Evolutionary conservation across 345 rosid genomes (phyloP).

Genomic region (Eucalyptus virginea): DNA sequence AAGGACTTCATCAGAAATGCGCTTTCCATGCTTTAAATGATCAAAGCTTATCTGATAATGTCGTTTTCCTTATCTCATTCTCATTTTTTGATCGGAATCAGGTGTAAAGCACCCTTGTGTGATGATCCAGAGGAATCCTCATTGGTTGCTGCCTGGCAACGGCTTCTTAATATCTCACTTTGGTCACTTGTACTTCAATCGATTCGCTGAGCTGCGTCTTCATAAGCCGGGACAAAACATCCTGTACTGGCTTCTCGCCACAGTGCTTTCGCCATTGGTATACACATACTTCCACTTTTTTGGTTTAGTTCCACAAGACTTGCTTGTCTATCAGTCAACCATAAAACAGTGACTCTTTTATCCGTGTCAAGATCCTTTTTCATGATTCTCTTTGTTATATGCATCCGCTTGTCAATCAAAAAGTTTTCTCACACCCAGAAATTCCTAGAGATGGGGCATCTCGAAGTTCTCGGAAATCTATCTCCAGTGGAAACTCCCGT

Average conservation of each 20-base stretch:
- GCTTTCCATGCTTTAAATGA: background rate
- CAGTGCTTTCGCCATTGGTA: slow-evolving; percentile 23
- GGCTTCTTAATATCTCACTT: background rate
- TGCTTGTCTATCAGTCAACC: background rate
- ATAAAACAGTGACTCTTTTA: background rate
- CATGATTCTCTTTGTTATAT: background rate
- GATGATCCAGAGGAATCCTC: slow-evolving; percentile 10
- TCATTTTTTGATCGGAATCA: background rate
- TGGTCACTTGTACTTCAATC: slow-evolving; percentile 9
- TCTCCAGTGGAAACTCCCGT: slow-evolving; percentile 4
- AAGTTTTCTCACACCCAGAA: background rate
- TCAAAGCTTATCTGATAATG: background rate
- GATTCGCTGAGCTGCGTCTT: slow-evolving; percentile 11
- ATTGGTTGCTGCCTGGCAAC: slow-evolving; percentile 5
- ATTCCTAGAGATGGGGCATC: slow-evolving; percentile 8
- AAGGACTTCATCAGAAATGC: background rate
- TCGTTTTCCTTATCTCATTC: background rate
- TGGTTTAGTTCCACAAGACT: background rate
- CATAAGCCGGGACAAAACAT: slow-evolving; percentile 30
- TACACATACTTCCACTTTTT: background rate
- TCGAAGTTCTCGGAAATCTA: slow-evolving; percentile 9
- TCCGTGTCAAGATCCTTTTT: background rate
- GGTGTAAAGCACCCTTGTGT: slow-evolving; percentile 21
- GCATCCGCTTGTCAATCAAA: background rate
- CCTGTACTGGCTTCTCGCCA: slow-evolving; percentile 2